These are phyloP conservation scores for Sutorius australiensis DNA, from an alignment of 768 basidiomycete genomes.

Conservation along the genomic window DNA sequence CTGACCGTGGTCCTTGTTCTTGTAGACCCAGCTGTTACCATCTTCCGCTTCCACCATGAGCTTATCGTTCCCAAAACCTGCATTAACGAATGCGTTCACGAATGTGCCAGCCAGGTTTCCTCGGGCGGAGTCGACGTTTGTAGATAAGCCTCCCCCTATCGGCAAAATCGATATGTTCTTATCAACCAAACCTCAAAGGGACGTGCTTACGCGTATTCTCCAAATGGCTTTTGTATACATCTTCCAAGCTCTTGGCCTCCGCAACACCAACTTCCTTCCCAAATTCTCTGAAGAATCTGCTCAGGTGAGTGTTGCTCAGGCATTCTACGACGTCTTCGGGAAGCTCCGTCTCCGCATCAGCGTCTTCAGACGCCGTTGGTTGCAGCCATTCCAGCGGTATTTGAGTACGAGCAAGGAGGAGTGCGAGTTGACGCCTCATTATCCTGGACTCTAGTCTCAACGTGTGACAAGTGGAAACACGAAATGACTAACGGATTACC, in stretches of 20 bases:
- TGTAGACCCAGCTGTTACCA: slow-evolving; percentile 98
- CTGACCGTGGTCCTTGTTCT: slow-evolving; percentile 96
- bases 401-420: slow-evolving; percentile 89
- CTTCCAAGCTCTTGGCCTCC: slow-evolving; percentile 90
- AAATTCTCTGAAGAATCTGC: slow-evolving; percentile 81
- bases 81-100: slow-evolving; percentile 98
- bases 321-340: slow-evolving; percentile 82
- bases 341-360: slow-evolving; percentile 60
- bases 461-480: background rate
- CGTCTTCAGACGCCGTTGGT: slow-evolving; percentile 44
- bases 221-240: slow-evolving; percentile 95
- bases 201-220: slow-evolving; percentile 74
- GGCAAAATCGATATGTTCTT: background rate
- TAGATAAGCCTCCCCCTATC: slow-evolving; percentile 59
- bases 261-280: slow-evolving; percentile 90
- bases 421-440: slow-evolving; percentile 95
- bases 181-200: background rate
- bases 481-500: slow-evolving; percentile 68
- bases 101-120: slow-evolving; percentile 96
- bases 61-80: slow-evolving; percentile 97
- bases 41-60: slow-evolving; percentile 96
- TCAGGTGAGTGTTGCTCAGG: slow-evolving; percentile 81
- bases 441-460: slow-evolving; percentile 39
- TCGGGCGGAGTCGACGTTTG: slow-evolving; percentile 88
- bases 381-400: slow-evolving; percentile 89